Base-by-base conservation (phyloP, 1,139 yeast genomes). In the Lodderomyces pseudojiufengensis region DNA sequence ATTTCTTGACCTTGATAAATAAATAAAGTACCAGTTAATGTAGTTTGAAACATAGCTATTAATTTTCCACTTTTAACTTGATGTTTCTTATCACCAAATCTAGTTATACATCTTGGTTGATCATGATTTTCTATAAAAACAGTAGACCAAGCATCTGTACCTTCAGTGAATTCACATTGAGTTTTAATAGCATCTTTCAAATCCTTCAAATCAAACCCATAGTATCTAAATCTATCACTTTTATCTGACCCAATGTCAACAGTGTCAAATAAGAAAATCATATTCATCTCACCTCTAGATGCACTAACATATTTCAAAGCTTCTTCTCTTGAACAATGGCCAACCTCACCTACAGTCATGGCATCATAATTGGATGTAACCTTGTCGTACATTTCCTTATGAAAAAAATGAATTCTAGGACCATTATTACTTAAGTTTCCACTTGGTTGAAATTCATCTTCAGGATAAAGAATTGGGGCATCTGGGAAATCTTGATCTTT, bases 1-100 rank as follows among this genome's bases (percentile, higher is more conserved):
- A 77, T 62, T 51, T 77, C 83, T 51, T 77, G 82, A 37, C 82
- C 82, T 52, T 77, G 81, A 52, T 76, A 76, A 29, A 77, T 55
- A 54, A 65, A 77, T 40, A 76, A 58, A 6, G 83, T 76, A 35
- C 83, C 83, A 20, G 78, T 70, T 46, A 74, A 63, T 5, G 77
- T 48, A 9, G 67, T 46, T 46, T 70, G 68, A 48, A 76, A 57
- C 39, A 72, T 47, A 4, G 78, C 63, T 43, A 77, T 51, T 52
- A 76, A 57, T 51, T 76, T 75, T 15, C 76, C 76, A 23, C 76
- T 65, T 39, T 56, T 50, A 1, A 9, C 11, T 8, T 10, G 13
- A 38, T 63, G 55, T 13, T 62, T 59, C 24, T 64, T 49, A 49
- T 69, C 63, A 31, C 76, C 79, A 46, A 75, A 76, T 45, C 81